Percentiles rank a stretch among this genome's conserved stretches.
These are phyloP conservation scores for Rhodamnia rubescens DNA, from an alignment of 345 rosid genomes.

Conservation along the genomic window DNA sequence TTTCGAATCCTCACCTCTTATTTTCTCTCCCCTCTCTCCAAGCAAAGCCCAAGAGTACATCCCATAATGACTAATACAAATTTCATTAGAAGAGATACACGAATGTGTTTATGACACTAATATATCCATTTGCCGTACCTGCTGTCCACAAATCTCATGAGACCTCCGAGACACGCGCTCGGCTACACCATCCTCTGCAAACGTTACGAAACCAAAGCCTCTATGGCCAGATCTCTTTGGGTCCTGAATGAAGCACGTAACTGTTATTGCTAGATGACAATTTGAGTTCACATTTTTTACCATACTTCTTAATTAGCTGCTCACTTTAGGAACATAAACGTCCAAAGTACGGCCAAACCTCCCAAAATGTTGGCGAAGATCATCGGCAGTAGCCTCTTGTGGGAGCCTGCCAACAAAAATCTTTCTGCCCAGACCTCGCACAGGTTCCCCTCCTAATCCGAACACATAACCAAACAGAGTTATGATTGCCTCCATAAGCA, in stretches of 20 bases:
- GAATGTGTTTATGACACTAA: background rate
- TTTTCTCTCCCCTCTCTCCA: background rate
- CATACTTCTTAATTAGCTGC: background rate
- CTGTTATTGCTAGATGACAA: background rate
- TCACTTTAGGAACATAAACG: constrained; percentile 71
- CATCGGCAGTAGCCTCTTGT: constrained; percentile 83
- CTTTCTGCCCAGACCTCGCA: constrained; percentile 75
- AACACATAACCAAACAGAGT: background rate
- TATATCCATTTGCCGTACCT: constrained; percentile 30
- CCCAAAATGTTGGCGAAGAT: constrained; percentile 76
- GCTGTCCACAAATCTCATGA: constrained; percentile 96
- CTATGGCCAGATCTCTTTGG: constrained; percentile 94
- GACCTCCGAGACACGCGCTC: constrained; percentile 85
- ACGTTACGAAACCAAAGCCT: constrained; percentile 94
- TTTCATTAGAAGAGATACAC: background rate
- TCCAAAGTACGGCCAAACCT: constrained; percentile 90
- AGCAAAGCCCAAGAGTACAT: background rate
- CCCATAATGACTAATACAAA: background rate
- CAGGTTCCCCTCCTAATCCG: constrained; percentile 37
- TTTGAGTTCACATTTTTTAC: background rate
- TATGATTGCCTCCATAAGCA: background rate
- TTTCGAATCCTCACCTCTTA: background rate
- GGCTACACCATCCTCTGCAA: constrained; percentile 92
- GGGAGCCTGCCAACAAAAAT: constrained; percentile 97
- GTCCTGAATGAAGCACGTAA: constrained; percentile 35